Base-by-base conservation (phyloP, 202 grass and related monocot genomes). In the Digitaria exilis region DNA sequence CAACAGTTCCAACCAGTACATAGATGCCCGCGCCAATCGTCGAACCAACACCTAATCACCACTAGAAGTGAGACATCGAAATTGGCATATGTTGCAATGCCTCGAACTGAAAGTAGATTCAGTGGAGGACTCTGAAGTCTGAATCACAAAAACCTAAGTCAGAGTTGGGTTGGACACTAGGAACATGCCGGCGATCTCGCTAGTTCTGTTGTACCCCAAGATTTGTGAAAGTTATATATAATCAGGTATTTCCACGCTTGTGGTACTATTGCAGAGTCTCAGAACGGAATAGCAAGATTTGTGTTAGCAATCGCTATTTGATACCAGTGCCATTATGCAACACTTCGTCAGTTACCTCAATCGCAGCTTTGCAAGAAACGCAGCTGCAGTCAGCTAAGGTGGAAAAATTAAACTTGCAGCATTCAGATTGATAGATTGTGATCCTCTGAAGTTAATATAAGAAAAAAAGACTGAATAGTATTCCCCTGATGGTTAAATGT, bases 11-110 rank as follows among this genome's bases (percentile, higher is more conserved):
- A 14, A 98, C 80, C 9, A 95, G 87, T 51, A 98, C 96, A 71
- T 98, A 98, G 69, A 98, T 92, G 44, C 92, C 92, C 18, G 91
- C 91, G 43, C 96, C 96, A 42, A 98, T 89, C 2, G 96, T 98
- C 9, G 91, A 89, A 42, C 92, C 91, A 64, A 98, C 89, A 79
- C 96, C 96, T 95, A 51, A 81, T 4, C 11, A 30, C 29, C 34
- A 58, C 35, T 62, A 28, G 29, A 77, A 54, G 63, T 79, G 29
- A 86, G 41, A 80, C n/a, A 55, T 61, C 28, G 21, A 56, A 9
- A 39, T 39, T 25, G 50, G 30, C 43, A 42, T 76, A 41, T 76
- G 14, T 9, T 74, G 49, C 41, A 32, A 12, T 82, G 22, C 50
- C 49, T 37, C 32, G 51, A 68, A 35, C 26, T 30, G 10, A 50